Base-by-base conservation (phyloP, 202 grass and related monocot genomes). In the Dendrocalamus latiflorus region DNA sequence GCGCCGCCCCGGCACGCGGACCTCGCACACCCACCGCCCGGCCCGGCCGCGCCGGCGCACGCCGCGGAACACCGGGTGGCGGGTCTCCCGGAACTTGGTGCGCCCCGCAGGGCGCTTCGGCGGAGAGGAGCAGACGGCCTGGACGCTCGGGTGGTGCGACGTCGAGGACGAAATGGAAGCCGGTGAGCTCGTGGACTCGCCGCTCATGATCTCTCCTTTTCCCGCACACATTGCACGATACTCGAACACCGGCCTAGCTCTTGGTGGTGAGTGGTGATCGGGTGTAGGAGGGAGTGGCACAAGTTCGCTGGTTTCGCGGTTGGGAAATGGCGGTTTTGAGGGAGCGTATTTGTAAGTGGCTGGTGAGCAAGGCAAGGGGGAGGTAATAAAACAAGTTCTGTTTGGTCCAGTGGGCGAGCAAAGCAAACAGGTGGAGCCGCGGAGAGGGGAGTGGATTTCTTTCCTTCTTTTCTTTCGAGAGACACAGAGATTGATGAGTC, bases 71-170 rank as follows among this genome's bases (percentile, higher is more conserved):
- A 95, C 74, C 6, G 93, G 93, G 67, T 95, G 93, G 9, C 93
- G 88, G n/a, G 93, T 96, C 66, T 96, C 94, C 7, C 68, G 85
- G 79, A 97, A 97, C 83, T 94, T 97, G 72, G 85, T 92, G 1
- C 91, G 85, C 2, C 94, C 91, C 9, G 94, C 79, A 0, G 91
- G 94, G 0, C 85, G 85, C 80, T 97, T 97, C 21, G 91, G 80
- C 64, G 89, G 80, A 1, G 83, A 54, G 14, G 78, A 64, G 44
- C 49, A 26, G 4, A n/a, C 48, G 84, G 41, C n/a, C n/a, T 8
- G 54, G n/a, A 22, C n/a, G 54, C 54, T 8, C n/a, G 2, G 51
- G 30, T 6, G n/a, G 10, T 56, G 8, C 44, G 37, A 20, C 8
- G 8, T 18, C 2, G 58, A n/a, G n/a, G n/a, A n/a, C n/a, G n/a